Conservation (phyloP, 2,329 filamentous ascomycete species). For the Fusarium haematococcum region DNA sequence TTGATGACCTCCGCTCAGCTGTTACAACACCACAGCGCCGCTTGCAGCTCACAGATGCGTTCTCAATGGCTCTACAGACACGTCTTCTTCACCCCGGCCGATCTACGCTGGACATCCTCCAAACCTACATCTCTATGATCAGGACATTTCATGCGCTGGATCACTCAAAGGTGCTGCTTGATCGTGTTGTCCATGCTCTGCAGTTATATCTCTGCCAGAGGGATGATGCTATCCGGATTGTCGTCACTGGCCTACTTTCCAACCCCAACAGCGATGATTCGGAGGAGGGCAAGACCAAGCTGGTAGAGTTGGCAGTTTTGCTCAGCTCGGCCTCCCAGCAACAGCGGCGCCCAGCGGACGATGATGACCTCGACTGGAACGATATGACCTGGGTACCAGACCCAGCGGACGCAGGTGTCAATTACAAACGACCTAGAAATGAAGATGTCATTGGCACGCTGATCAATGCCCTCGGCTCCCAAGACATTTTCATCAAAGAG, state of each 20-base stretch:
- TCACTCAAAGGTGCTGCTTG: slow-evolving; percentile 80
- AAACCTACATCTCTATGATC: slow-evolving; percentile 84
- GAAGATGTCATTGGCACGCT: slow-evolving; percentile 94
- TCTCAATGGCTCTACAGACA: slow-evolving; percentile 72
- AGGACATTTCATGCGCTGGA: slow-evolving; percentile 81
- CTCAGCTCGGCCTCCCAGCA: slow-evolving; percentile 71
- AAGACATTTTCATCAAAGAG: slow-evolving; percentile 94
- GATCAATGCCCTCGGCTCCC: slow-evolving; percentile 87
- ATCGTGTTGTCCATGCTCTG: slow-evolving; percentile 78
- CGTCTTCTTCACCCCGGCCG: slow-evolving; percentile 80
- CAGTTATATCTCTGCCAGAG: slow-evolving; percentile 81
- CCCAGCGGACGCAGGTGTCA: slow-evolving; percentile 90
- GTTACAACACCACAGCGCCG: slow-evolving; percentile 77
- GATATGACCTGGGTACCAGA: slow-evolving; percentile 95
- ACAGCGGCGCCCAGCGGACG: slow-evolving; percentile 64
- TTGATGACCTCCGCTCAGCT: slow-evolving; percentile 79
- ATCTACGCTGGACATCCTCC: slow-evolving; percentile 80
- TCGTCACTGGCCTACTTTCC: slow-evolving; percentile 79
- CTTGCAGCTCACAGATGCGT: slow-evolving; percentile 76
- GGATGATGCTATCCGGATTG: slow-evolving; percentile 82
- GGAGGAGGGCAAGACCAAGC: slow-evolving; percentile 60
- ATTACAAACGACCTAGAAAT: slow-evolving; percentile 89
- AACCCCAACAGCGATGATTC: slow-evolving; percentile 67
- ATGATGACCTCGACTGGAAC: slow-evolving; percentile 85
- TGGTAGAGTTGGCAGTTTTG: slow-evolving; percentile 75